Conservation (phyloP, 352 stramenopile species). For the Pythium apleroticum region DNA sequence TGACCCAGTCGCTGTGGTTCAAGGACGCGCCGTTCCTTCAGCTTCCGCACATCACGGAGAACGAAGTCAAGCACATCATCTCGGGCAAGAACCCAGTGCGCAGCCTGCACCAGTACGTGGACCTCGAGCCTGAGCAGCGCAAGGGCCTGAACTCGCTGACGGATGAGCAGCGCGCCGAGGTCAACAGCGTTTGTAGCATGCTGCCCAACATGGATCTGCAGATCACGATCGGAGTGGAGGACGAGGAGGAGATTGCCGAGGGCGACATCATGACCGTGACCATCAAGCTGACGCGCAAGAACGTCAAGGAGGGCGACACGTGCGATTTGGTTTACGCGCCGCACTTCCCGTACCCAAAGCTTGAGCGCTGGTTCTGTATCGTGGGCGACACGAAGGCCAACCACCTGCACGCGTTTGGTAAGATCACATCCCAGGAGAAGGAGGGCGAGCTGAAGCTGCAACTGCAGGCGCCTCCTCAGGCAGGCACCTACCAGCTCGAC, state of each 20-base stretch:
- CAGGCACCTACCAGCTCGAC: constrained; percentile 95
- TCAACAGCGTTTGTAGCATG: constrained; percentile 92
- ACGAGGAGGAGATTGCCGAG: constrained; percentile 96
- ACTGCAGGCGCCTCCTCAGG: constrained; percentile 94
- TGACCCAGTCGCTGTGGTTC: constrained; percentile 97
- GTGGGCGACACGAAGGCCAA: constrained; percentile 93
- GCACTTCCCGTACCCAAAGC: constrained; percentile 93
- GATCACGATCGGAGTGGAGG: constrained; percentile 89
- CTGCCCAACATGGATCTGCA: constrained; percentile 94
- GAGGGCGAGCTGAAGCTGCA: constrained; percentile 93
- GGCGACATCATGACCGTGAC: constrained; percentile 98
- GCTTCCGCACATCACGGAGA: constrained; percentile 86
- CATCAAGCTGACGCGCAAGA: constrained; percentile 96
- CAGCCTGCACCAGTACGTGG: constrained; percentile 94
- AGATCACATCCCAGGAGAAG: constrained; percentile 92
- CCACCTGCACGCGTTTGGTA: constrained; percentile 96
- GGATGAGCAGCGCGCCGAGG: constrained; percentile 91
- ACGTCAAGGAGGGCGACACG: constrained; percentile 94
- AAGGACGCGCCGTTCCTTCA: constrained; percentile 91
- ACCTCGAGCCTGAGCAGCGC: constrained; percentile 87
- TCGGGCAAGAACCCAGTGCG: constrained; percentile 91
- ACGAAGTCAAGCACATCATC: constrained; percentile 91
- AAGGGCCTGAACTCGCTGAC: constrained; percentile 93
- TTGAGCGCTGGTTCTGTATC: constrained; percentile 97
- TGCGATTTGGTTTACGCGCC: constrained; percentile 96